Evolutionary conservation across 306 rosid species (phyloP).

Genomic region (Abrus pulchellus): DNA sequence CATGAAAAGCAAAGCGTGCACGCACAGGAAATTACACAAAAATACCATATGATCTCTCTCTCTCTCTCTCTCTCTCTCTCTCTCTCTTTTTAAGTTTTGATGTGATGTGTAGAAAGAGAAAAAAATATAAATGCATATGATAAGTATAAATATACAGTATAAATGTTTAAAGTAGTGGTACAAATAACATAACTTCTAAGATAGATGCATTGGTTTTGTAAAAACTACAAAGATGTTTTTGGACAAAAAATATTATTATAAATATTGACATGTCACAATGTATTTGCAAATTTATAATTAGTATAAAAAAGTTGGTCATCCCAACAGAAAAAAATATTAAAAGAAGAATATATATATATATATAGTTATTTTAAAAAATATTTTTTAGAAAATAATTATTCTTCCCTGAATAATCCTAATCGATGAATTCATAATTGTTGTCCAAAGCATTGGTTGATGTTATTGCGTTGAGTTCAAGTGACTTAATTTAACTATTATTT

Average conservation of each 20-base stretch:
- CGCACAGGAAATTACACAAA: neutral
- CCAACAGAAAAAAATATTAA: neutral
- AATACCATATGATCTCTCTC: neutral
- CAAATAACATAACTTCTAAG: too few species aligned
- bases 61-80: too few species aligned
- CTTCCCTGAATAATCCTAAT: neutral
- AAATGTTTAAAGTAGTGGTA: too few species aligned
- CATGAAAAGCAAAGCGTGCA: neutral
- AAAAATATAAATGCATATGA: too few species aligned
- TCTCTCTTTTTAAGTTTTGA: too few species aligned
- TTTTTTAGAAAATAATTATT: neutral
- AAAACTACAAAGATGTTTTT: neutral
- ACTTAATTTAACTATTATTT: neutral
- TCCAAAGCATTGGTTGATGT: neutral
- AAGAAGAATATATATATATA: neutral
- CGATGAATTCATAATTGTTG: neutral
- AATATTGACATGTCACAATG: neutral
- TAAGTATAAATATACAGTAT: too few species aligned
- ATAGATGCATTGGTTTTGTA: neutral
- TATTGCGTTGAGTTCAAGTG: conserved; percentile 14
- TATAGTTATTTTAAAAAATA: neutral
- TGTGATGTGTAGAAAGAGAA: too few species aligned
- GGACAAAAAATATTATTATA: neutral
- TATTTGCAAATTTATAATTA: neutral
- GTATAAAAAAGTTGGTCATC: neutral